Evolutionary conservation across 495 filamentous ascomycete species (phyloP), one percentile per base, ranked within the genome.

Genomic region (Penicillium subrubescens): DNA sequence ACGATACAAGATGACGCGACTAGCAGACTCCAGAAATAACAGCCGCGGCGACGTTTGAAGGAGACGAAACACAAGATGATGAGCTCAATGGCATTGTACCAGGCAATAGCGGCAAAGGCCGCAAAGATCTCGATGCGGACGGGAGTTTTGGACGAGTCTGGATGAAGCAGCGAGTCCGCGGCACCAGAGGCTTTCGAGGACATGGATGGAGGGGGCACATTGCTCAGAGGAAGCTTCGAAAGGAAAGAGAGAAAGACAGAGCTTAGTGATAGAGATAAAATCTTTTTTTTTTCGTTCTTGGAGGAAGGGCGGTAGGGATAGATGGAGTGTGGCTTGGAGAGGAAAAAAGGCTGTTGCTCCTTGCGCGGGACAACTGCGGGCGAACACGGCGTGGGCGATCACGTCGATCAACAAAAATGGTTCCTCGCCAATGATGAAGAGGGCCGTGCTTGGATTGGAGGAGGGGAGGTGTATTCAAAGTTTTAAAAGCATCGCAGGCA

Each of bases 11-110:
- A 67, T 3, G 76, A 78, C 8, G 80, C 62, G 43, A 82, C 67
- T n/a, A 84, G 72, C 10, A 85, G 61, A 31, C 77, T 80, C 81
- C 82, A 85, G 71, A 85, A 85, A 65, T 85, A 85, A 19, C 75
- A 72, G 8, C 82, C 80, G 4, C 73, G 74, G 54, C 74, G 75
- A 43, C 78, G 75, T 54, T 77, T 82, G 66, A 85, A 85, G 8
- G 82, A 81, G 35, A 77, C 60, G 41, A 85, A 75, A 48, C 80
- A 79, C 43, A 83, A 77, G 8, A 81, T 34, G 11, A 82, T 65
- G 5, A 85, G 71, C 62, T 85, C 83, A 29, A 80, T 67, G 50
- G 79, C 72, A 58, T 84, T 84, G 64, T 83, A 84, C 73, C 78
- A 81, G 27, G 79, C 79, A 46, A 84, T 71, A 1, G 68, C 76